Conservation (phyloP, 1,139 yeast species). For the Casaregolazyma lundiana region DNA sequence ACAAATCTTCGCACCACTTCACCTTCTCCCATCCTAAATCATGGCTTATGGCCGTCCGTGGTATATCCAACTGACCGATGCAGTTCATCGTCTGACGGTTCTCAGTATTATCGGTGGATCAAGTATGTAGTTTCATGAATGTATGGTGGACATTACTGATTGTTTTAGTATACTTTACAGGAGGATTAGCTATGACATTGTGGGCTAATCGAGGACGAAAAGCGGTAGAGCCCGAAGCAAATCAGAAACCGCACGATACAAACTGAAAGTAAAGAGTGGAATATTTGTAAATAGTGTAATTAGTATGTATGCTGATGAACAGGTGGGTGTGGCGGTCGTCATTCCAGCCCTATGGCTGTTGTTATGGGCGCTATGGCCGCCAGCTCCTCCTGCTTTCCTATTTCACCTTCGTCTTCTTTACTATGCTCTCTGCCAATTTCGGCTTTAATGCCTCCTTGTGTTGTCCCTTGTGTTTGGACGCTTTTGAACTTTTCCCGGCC, state of each 20-base stretch:
- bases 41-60: conserved; percentile 44
- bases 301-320: not conserved
- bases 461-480: not conserved
- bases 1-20: not conserved
- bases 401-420: not conserved
- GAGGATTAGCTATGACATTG: conserved; percentile 9
- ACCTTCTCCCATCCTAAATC: not conserved
- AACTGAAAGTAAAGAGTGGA: not conserved
- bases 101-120: conserved; percentile 68
- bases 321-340: too few relatives aligned
- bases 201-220: conserved; percentile 9
- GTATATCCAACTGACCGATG: conserved; percentile 74
- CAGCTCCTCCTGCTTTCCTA: too few relatives aligned
- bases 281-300: not conserved
- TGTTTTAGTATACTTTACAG: conserved; percentile 11
- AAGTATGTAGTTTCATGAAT: conserved; percentile 27
- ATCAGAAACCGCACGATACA: too few relatives aligned
- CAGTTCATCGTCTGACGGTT: conserved; percentile 78
- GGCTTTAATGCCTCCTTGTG: not conserved
- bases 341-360: too few relatives aligned
- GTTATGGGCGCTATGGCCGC: too few relatives aligned
- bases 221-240: too few relatives aligned
- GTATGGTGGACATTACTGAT: not conserved
- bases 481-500: conserved; percentile 33
- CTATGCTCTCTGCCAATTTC: not conserved